A percentile compares a stretch with the other conserved stretches of the same genome.
Evolutionary conservation across 2,329 filamentous ascomycete species (phyloP).

Genomic region (Claviceps pazoutovae): DNA sequence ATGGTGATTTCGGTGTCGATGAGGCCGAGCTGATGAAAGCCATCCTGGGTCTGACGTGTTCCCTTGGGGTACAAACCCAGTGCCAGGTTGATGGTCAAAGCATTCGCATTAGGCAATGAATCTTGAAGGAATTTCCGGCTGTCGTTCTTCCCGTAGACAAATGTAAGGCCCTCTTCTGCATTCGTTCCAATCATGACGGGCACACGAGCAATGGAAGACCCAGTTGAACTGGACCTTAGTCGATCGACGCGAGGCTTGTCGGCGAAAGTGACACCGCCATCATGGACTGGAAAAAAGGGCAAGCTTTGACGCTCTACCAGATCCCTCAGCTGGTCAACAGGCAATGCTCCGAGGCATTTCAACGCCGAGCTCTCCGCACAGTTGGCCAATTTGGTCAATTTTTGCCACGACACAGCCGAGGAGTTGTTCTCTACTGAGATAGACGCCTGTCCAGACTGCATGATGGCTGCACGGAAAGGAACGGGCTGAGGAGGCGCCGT

Average conservation of each 20-base stretch:
- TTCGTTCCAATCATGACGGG: conserved; percentile 3
- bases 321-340: neutral
- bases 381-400: neutral
- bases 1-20: neutral
- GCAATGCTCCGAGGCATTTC: neutral
- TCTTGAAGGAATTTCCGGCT: neutral
- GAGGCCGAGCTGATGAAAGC: neutral
- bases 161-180: neutral
- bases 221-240: neutral
- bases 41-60: neutral
- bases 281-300: neutral
- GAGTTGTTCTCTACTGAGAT: neutral
- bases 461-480: conserved; percentile 3
- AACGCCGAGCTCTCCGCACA: neutral
- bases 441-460: conserved; percentile 1
- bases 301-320: neutral
- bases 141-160: neutral
- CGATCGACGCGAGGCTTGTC: neutral
- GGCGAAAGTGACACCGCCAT: neutral
- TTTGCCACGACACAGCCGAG: conserved; percentile 1
- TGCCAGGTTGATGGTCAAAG: neutral
- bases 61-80: neutral
- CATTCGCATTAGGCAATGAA: neutral
- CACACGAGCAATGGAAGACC: neutral
- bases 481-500: neutral